A percentile compares a stretch with the other conserved stretches of the same genome.
Evolutionary conservation across 352 stramenopile genomes (phyloP).

Genomic region (Pythium coloratum): DNA sequence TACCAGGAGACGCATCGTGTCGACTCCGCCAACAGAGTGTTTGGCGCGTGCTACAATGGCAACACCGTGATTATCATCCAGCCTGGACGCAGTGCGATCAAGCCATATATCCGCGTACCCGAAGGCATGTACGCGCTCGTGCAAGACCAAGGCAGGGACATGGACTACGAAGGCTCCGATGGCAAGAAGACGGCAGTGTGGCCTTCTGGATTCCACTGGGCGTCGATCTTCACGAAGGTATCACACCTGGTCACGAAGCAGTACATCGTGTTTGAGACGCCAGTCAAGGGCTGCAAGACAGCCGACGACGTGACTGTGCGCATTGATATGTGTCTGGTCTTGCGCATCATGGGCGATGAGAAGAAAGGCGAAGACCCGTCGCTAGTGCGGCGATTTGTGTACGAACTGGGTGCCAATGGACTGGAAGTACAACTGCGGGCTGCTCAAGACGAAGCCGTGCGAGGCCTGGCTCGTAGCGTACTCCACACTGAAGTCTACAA

Average conservation of each 20-base stretch:
- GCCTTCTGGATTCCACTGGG: constrained; percentile 77
- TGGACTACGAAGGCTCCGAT: constrained; percentile 53
- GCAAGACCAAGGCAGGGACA: constrained; percentile 78
- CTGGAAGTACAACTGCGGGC: constrained; percentile 84
- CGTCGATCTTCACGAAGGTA: constrained; percentile 77
- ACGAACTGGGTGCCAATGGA: constrained; percentile 81
- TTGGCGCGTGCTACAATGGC: constrained; percentile 77
- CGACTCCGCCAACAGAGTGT: constrained; percentile 69
- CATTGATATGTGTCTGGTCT: constrained; percentile 88
- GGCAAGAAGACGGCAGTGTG: constrained; percentile 58
- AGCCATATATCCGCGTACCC: constrained; percentile 84
- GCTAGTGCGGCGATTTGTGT: constrained; percentile 88
- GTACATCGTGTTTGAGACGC: constrained; percentile 86
- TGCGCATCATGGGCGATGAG: constrained; percentile 88
- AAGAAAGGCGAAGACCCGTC: constrained; percentile 79
- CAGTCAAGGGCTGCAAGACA: constrained; percentile 89
- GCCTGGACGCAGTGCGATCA: constrained; percentile 52
- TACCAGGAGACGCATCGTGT: constrained; percentile 65
- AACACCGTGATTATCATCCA: constrained; percentile 85
- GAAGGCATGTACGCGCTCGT: constrained; percentile 89
- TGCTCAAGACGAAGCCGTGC: constrained; percentile 81
- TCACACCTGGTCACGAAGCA: constrained; percentile 89
- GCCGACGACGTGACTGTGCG: constrained; percentile 84
- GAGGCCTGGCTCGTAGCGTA: constrained; percentile 78
- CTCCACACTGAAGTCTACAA: constrained; percentile 89